Base-by-base conservation (phyloP, 306 rosid genomes). In the Malus fusca region DNA sequence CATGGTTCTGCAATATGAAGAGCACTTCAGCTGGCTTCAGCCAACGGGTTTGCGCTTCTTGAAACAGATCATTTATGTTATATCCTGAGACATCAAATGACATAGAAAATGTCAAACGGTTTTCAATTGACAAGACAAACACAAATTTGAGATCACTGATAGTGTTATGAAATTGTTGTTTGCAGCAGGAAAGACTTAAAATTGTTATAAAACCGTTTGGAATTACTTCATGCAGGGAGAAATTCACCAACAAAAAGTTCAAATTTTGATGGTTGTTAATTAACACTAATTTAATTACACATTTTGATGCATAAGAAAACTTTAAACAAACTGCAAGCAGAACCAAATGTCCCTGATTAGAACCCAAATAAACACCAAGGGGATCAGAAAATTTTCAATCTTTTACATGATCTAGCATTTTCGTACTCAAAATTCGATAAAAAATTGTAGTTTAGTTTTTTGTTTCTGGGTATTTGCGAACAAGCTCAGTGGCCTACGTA, bases 1-100 rank as follows among this genome's bases (percentile, higher is more conserved):
- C 91, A 37, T 96, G 88, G 80, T 90, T 92, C 81, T 73, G 85
- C 71, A 96, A 90, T 83, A 96, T 89, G 82, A 77, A 90, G 55
- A 83, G 79, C 78, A 96, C 97, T 82, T 96, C 99, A 3, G 84
- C 88, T 30, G 99, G 97, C 90, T 88, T 96, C 79, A 96, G 90
- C 99, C 99, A 96, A 73, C 99, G 91, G 48, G 59, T 83, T 83
- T 88, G 96, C 69, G 96, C 99, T 84, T 90, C 96, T 87, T 56
- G 79, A 82, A 80, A 84, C 61, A 96, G 87, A 55, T 83, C 87
- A 66, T 71, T 60, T 44, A 92, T 88, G 71, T 85, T 85, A 85
- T 77, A 92, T 71, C 85, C 99, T 92, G 90, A 15, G 19, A 51
- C 80, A 87, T 55, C 21, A 74, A 25, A 80, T 55, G 11, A 48